Conservation (phyloP, 2,329 filamentous ascomycete genomes). For the Cladophialophora carrionii region DNA sequence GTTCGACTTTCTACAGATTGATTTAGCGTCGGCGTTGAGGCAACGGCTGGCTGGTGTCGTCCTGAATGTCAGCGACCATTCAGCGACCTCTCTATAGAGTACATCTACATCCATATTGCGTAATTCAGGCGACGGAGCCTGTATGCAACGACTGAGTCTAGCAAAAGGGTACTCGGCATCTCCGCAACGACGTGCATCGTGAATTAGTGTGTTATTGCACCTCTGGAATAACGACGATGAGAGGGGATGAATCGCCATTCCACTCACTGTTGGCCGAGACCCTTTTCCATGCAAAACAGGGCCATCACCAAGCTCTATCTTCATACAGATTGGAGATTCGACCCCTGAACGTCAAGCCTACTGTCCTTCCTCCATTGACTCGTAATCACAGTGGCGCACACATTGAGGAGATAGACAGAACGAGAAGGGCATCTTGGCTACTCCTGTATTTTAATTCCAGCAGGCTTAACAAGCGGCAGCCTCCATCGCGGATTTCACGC, state of each 20-base stretch:
- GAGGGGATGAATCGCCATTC: not conserved
- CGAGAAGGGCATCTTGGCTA: too few relatives aligned
- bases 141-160: not conserved
- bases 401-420: too few relatives aligned
- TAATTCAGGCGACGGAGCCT: not conserved
- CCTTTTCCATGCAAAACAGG: not conserved
- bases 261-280: not conserved
- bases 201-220: not conserved
- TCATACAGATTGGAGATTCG: too few relatives aligned
- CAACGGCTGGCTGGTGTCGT: not conserved
- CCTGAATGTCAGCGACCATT: not conserved
- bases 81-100: not conserved
- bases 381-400: too few relatives aligned
- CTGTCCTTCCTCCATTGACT: too few relatives aligned
- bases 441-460: too few relatives aligned
- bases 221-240: not conserved
- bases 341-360: too few relatives aligned
- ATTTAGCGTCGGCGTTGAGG: conserved; percentile 28
- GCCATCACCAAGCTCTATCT: too few relatives aligned
- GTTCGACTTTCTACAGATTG: not conserved
- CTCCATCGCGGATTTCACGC: too few relatives aligned
- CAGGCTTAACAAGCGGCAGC: too few relatives aligned
- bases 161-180: not conserved
- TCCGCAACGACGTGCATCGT: not conserved
- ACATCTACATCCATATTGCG: not conserved